A percentile compares a stretch with the other conserved stretches of the same genome.
phyloP scores from a whole-genome alignment of 208 protist genomes.

The Leishmania turanica region DNA sequence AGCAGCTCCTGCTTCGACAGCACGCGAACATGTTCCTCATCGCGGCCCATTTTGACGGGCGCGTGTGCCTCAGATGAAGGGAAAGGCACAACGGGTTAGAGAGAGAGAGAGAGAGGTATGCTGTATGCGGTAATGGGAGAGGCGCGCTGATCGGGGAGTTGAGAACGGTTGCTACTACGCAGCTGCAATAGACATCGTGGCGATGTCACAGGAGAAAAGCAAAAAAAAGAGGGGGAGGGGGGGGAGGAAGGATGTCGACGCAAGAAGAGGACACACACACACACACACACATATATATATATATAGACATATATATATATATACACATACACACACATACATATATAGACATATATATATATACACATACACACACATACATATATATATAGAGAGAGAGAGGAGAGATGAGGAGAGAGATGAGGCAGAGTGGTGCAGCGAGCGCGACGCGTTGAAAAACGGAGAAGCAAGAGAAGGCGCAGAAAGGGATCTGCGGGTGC shows the following conservation, averaged over 20 bases:
- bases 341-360: no score
- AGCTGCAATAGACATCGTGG: not conserved
- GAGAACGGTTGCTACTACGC: not conserved
- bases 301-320: no score
- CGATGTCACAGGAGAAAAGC: no score
- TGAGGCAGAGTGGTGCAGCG: not conserved
- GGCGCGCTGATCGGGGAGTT: not conserved
- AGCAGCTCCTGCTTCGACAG: slow-evolving; percentile 91
- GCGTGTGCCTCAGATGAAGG: not conserved
- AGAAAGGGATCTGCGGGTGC: not conserved
- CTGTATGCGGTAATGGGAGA: not conserved
- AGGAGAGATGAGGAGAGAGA: no score
- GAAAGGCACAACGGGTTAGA: not conserved
- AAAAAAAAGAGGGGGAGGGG: no score
- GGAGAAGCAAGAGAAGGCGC: not conserved
- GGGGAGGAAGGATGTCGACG: no score
- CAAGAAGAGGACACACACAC: no score
- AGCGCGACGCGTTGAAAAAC: no score
- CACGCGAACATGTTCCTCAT: slow-evolving; percentile 53
- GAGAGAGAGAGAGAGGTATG: no score
- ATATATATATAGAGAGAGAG: not conserved
- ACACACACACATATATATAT: no score
- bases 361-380: no score
- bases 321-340: no score
- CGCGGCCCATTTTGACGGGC: slow-evolving; percentile 40